Evolutionary conservation across 1,284 basidiomycete species (phyloP).

Genomic region (Irpex sp.): DNA sequence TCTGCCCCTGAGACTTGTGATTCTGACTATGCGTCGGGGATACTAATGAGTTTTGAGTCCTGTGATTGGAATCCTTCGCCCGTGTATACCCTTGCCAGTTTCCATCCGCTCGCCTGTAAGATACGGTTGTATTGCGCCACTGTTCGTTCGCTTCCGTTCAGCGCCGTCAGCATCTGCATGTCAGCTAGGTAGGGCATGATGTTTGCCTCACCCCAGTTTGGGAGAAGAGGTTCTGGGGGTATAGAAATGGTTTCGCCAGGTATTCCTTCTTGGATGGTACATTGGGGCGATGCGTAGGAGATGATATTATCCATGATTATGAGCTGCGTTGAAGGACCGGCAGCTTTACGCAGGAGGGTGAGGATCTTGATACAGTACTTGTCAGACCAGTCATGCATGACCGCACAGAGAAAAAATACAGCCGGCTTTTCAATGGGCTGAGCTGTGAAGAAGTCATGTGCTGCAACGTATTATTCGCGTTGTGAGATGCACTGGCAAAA

Average conservation of each 20-base stretch:
- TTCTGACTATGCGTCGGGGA: neutral
- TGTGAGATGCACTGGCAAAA: too few relatives aligned
- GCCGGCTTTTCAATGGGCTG: conserved; percentile 15
- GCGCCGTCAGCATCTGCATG: neutral
- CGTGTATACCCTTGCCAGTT: neutral
- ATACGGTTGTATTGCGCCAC: neutral
- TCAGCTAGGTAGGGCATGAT: neutral
- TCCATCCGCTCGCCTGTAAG: conserved; percentile 3
- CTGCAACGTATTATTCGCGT: neutral
- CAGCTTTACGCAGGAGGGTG: conserved; percentile 22
- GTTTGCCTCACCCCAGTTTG: neutral
- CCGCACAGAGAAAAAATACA: conserved; percentile 27
- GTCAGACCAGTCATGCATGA: conserved; percentile 31
- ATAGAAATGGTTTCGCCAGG: neutral
- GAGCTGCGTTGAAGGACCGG: conserved; percentile 5
- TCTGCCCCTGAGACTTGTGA: too few relatives aligned
- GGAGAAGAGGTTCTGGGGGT: neutral
- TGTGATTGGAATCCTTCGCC: neutral
- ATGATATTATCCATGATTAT: conserved; percentile 6
- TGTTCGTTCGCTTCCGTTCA: conserved; percentile 3
- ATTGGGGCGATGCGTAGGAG: conserved; percentile 1
- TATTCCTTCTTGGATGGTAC: neutral
- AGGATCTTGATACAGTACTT: conserved; percentile 25
- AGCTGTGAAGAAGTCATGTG: conserved; percentile 25
- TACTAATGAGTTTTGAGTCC: neutral